Evolutionary conservation across 2,329 filamentous ascomycete species (phyloP).

Genomic region (Talaromyces islandicus): DNA sequence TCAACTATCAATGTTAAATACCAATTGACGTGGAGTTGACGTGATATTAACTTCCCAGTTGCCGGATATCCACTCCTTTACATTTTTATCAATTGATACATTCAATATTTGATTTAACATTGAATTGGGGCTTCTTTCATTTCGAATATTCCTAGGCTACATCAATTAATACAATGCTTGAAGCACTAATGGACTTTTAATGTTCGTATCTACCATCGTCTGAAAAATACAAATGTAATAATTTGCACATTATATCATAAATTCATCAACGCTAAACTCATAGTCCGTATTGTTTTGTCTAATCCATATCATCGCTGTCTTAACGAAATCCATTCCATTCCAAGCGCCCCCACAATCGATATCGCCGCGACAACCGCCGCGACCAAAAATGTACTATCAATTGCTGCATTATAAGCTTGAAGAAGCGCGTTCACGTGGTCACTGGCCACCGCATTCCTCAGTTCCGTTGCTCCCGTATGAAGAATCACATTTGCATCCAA

Average conservation of each 20-base stretch:
- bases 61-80: no score
- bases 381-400: constrained; percentile 4
- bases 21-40: no score
- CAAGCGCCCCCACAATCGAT: constrained; percentile 26
- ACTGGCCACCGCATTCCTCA: constrained; percentile 9
- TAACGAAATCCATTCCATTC: constrained; percentile 36
- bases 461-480: background rate
- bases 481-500: constrained; percentile 13
- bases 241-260: background rate
- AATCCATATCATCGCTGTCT: constrained; percentile 11
- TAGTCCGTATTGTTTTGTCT: background rate
- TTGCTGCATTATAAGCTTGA: background rate
- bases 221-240: no score
- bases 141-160: no score
- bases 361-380: constrained; percentile 27
- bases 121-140: no score
- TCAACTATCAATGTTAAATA: no score
- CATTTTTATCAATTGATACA: no score
- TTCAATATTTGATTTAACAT: no score
- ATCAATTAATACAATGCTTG: no score
- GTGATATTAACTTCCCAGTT: no score
- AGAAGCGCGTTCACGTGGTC: background rate
- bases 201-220: no score
- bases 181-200: no score
- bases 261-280: background rate